Conservation (phyloP, 192 early-diverging fungal genomes). For the Phlyctochytrium arcticum region DNA sequence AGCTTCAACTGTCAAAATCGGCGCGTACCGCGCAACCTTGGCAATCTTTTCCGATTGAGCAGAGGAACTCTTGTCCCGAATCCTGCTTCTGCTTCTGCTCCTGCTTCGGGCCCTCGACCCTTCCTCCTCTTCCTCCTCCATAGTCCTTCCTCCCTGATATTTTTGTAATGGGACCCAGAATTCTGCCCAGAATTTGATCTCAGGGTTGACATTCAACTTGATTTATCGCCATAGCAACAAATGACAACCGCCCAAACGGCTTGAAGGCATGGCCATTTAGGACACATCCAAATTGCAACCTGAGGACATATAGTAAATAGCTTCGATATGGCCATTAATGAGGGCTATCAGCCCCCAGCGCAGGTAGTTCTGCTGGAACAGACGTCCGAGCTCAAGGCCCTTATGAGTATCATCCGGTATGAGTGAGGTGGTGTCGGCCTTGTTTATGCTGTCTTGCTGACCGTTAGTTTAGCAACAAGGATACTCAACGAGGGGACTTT, state of each 20-base stretch:
- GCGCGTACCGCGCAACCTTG: too few relatives aligned
- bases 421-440: not conserved
- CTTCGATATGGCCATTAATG: not conserved
- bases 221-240: not conserved
- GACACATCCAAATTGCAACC: not conserved
- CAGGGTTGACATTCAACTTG: not conserved
- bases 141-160: too few relatives aligned
- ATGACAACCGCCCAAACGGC: not conserved
- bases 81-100: too few relatives aligned
- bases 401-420: slow-evolving; percentile 70
- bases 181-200: not conserved
- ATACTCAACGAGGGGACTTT: slow-evolving; percentile 83
- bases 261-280: not conserved
- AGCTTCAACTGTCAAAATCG: too few relatives aligned
- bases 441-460: not conserved
- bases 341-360: not conserved
- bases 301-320: not conserved
- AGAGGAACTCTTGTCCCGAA: too few relatives aligned
- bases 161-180: too few relatives aligned
- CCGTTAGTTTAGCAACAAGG: slow-evolving; percentile 33
- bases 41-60: too few relatives aligned
- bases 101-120: too few relatives aligned
- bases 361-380: slow-evolving; percentile 29
- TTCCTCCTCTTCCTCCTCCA: too few relatives aligned
- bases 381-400: slow-evolving; percentile 30